Evolutionary conservation across 139 green algal species (phyloP).

Genomic region (Asterochloris sp.): DNA sequence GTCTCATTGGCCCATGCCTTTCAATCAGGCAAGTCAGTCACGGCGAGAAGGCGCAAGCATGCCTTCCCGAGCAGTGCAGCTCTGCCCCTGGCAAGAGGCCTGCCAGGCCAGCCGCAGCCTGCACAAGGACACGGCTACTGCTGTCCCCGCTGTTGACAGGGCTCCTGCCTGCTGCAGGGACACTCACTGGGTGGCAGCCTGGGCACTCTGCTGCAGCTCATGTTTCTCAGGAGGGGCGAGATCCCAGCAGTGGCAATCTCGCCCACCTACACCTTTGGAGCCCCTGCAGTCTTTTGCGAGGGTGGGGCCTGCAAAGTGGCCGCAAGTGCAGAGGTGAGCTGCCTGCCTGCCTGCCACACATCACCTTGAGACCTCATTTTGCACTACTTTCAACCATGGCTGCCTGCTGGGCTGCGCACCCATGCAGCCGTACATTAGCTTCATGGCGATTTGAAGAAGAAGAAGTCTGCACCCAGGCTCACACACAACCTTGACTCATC

Average conservation of each 20-base stretch:
- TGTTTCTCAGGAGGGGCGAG: slow-evolving; percentile 77
- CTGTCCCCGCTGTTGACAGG: neutral
- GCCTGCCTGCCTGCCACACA: neutral
- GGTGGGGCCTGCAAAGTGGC: slow-evolving; percentile 3
- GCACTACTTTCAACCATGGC: neutral
- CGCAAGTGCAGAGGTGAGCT: neutral
- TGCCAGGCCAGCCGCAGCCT: neutral
- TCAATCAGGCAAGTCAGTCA: no score
- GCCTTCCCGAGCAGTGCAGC: no score
- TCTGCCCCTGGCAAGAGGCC: neutral
- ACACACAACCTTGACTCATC: no score
- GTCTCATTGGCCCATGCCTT: no score
- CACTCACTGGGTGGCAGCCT: slow-evolving; percentile 94
- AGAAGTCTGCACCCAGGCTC: no score
- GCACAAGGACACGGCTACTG: neutral
- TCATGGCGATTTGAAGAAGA: no score
- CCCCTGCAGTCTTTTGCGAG: slow-evolving; percentile 85
- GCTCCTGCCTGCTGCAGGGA: slow-evolving; percentile 36
- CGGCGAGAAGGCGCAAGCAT: no score
- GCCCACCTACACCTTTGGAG: slow-evolving; percentile 90
- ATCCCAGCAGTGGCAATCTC: slow-evolving; percentile 41
- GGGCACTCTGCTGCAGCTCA: slow-evolving; percentile 81
- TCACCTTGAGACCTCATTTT: no score
- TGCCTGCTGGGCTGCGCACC: no score
- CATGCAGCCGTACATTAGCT: no score